Base-by-base conservation (phyloP, 768 basidiomycete species). In the Royoungia palumana region DNA sequence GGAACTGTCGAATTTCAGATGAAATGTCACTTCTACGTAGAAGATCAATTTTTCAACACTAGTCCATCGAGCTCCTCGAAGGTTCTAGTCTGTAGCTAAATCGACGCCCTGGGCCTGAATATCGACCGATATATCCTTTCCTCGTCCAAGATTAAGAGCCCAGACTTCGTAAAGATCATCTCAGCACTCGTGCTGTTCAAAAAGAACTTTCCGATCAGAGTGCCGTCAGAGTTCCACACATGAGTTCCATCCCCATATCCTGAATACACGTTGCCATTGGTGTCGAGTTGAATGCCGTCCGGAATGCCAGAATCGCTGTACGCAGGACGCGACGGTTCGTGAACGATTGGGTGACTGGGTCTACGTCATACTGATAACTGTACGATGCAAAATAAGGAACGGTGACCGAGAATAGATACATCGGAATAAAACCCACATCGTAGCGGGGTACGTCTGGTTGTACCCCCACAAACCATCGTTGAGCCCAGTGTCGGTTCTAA, bases 321-420 rank as follows among this genome's bases (percentile, higher is more conserved):
- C 0, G 85, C 84, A 54, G 89, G 84, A 86, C 74, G 5, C 85
- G 76, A 20, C 83, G 76, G 58, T 87, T 81, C 39, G 41, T 61
- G 60, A 87, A 83, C 4, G 72, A 63, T 34, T 80, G 74, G 0
- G 78, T 78, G 28, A 55, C 67, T 13, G 74, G 65, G 56, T 85
- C 79, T 20, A 89, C 80, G 56, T 89, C 85, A 55, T 76, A 89
- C 7, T 76, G 79, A 55, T 87, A 87, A 36, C 84, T 88, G 21
- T 50, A 9, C 13, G 43, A 37, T 30, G 32, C n/a, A 20, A 4
- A 10, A 14, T 51, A 1, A 51, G 45, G 11, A 24, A 28, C 11
- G 11, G 30, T 21, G 19, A 17, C 27, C 13, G 16, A 25, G 44
- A 47, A 19, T 19, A 27, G 27, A 9, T 39, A 35, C 13, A 19